These are phyloP conservation scores for Solanum sejunctum DNA, from an alignment of 257 asterid genomes.

Conservation along the genomic window DNA sequence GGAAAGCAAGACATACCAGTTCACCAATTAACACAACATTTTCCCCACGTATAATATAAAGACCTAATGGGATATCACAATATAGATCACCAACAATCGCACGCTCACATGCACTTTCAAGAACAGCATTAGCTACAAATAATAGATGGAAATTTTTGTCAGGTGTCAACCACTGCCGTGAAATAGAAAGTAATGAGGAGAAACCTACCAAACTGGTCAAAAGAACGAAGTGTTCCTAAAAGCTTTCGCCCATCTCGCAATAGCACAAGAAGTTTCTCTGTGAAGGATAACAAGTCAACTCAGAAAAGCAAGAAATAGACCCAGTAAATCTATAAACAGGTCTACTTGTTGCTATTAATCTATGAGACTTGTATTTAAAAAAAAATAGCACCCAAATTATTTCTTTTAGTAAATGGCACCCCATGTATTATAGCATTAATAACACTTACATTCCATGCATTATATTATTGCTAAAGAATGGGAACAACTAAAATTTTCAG, in stretches of 20 bases:
- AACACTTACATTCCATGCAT: not conserved
- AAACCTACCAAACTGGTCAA: conserved; percentile 68
- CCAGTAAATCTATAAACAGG: not conserved
- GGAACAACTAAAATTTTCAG: not conserved
- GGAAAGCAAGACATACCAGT: conserved; percentile 44
- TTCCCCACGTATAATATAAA: conserved; percentile 91
- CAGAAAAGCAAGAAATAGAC: not conserved
- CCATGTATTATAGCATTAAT: not conserved
- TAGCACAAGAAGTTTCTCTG: conserved; percentile 68
- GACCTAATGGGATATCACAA: conserved; percentile 86
- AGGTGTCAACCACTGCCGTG: not conserved
- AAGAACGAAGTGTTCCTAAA: conserved; percentile 64
- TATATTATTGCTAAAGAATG: not conserved
- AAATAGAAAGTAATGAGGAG: not conserved
- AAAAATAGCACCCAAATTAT: not conserved
- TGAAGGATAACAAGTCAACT: not conserved
- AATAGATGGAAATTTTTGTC: conserved; percentile 4
- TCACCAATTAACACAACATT: conserved; percentile 97
- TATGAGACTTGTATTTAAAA: not conserved
- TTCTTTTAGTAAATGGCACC: not conserved
- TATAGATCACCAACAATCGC: conserved; percentile 82
- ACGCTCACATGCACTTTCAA: conserved; percentile 95
- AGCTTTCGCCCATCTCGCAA: conserved; percentile 74
- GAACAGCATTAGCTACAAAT: conserved; percentile 82
- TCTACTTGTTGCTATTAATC: not conserved